phyloP scores from a whole-genome alignment of 176 grass and related monocot genomes.

The Elymus sibiricus region DNA sequence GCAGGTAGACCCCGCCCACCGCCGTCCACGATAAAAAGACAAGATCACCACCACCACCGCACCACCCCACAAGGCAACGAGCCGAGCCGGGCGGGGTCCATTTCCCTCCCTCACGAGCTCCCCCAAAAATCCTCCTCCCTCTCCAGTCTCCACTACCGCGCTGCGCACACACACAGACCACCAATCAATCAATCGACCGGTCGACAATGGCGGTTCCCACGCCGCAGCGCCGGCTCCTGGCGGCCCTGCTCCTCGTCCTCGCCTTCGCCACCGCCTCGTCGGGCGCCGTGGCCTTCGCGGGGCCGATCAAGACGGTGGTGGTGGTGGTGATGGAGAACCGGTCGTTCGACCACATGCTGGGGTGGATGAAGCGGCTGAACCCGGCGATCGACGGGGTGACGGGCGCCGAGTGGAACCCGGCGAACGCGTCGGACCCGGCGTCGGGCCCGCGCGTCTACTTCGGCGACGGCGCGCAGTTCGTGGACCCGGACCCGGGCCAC shows the following conservation, averaged over 20 bases:
- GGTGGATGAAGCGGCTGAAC: constrained; percentile 94
- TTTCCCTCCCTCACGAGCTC: constrained; percentile 20
- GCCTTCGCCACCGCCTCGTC: not conserved
- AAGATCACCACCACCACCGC: not conserved
- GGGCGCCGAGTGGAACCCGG: constrained; percentile 72
- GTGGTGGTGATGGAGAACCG: constrained; percentile 99
- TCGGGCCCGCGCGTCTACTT: constrained; percentile 59
- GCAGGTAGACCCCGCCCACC: not conserved
- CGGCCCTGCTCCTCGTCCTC: not conserved
- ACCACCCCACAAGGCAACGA: constrained; percentile 8
- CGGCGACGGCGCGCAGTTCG: constrained; percentile 66
- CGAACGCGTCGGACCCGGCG: constrained; percentile 42
- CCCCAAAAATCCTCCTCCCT: not conserved
- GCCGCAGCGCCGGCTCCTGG: not conserved
- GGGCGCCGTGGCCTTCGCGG: not conserved
- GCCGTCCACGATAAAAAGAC: constrained; percentile 2
- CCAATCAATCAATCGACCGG: not conserved
- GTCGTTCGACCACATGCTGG: constrained; percentile 99
- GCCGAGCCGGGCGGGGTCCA: not conserved
- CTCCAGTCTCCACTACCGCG: not conserved
- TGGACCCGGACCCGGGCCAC: constrained; percentile 97
- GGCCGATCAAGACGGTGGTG: constrained; percentile 88
- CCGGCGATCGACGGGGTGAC: constrained; percentile 84
- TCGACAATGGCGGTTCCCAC: constrained; percentile 18
- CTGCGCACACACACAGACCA: not conserved